A percentile compares a stretch with the other conserved stretches of the same genome.
Evolutionary conservation across 257 asterid genomes (phyloP).

Genomic region (Solanum okadae): DNA sequence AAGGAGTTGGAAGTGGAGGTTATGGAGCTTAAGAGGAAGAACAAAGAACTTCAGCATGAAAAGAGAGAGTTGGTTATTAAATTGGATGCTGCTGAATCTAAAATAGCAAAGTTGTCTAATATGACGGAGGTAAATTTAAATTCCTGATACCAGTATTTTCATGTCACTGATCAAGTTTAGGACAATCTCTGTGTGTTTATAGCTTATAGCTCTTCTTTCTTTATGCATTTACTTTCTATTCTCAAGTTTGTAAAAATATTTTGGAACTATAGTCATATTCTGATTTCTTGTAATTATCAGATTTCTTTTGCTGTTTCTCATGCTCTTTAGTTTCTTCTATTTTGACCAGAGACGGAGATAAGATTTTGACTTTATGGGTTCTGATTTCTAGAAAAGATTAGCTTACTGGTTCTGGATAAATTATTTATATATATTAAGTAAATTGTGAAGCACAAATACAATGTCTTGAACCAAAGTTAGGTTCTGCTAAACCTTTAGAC

Average conservation of each 20-base stretch:
- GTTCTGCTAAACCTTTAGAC: neutral
- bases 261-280: neutral
- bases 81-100: slow-evolving; percentile 67
- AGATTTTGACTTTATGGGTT: neutral
- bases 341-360: neutral
- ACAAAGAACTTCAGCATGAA: slow-evolving; percentile 90
- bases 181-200: neutral
- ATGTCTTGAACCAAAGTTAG: neutral
- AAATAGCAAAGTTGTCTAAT: slow-evolving; percentile 59
- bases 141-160: neutral
- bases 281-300: neutral
- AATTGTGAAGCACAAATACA: neutral
- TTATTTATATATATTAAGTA: neutral
- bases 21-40: slow-evolving; percentile 84
- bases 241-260: neutral
- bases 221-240: neutral
- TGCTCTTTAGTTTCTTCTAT: neutral
- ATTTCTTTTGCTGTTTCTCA: neutral
- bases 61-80: slow-evolving; percentile 73
- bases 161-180: neutral
- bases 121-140: slow-evolving; percentile 68
- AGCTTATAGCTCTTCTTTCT: neutral
- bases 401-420: neutral
- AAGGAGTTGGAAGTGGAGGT: slow-evolving; percentile 83
- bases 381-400: neutral